phyloP scores from a whole-genome alignment of 345 rosid species.

The Acer negundo region DNA sequence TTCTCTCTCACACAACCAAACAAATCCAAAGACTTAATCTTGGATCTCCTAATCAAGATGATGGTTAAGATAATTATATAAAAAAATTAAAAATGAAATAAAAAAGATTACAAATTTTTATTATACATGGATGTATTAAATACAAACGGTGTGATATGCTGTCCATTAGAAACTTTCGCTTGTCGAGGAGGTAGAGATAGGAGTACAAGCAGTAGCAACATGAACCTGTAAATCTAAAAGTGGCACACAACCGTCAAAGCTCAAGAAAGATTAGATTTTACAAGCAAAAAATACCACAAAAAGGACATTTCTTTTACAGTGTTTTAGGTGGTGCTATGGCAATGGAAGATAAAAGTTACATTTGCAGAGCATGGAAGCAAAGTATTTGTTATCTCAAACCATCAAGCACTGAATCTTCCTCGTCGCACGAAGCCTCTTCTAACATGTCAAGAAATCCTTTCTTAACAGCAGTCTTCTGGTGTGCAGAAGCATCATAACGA shows the following conservation, averaged over 20 bases:
- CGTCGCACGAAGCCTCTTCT: constrained; percentile 79
- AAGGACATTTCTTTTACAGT: neutral
- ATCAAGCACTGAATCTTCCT: constrained; percentile 24
- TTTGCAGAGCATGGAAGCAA: neutral
- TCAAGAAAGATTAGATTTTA: neutral
- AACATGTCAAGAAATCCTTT: constrained; percentile 90
- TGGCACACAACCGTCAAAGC: neutral
- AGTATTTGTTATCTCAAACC: constrained; percentile 23
- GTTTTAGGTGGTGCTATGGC: neutral
- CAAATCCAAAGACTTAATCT: too few species aligned
- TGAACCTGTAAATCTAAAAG: neutral
- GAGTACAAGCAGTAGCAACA: neutral
- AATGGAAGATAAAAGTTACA: neutral
- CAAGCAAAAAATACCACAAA: neutral
- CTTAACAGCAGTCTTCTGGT: constrained; percentile 29
- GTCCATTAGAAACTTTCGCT: neutral
- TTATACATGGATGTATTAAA: too few species aligned
- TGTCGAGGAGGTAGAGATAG: neutral
- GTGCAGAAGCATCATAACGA: constrained; percentile 31
- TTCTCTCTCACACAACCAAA: too few species aligned
- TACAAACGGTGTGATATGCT: too few species aligned
- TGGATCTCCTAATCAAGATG: too few species aligned
- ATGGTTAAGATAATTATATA: too few species aligned
- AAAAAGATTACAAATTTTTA: too few species aligned
- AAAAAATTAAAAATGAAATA: too few species aligned